Evolutionary conservation across 495 filamentous ascomycete genomes (phyloP).

Genomic region (Penicillium psychrofluorescens): DNA sequence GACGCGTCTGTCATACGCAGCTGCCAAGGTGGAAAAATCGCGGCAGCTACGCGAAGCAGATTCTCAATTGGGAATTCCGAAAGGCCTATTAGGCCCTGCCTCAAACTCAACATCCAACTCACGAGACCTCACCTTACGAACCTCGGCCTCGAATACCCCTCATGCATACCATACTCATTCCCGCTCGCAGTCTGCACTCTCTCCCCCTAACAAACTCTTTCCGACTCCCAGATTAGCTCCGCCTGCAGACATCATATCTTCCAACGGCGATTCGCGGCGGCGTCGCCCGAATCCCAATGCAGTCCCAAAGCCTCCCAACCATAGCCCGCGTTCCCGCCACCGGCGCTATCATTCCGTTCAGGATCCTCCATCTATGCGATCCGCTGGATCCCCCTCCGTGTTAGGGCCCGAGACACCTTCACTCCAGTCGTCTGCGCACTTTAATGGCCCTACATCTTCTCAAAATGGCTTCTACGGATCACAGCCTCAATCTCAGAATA

Average conservation of each 20-base stretch:
- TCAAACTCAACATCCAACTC: conserved; percentile 6
- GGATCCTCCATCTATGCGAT: conserved; percentile 14
- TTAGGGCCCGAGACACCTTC: conserved; percentile 25
- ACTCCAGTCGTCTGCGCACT: conserved; percentile 22
- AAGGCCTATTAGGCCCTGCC: conserved; percentile 19
- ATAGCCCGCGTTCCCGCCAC: conserved; percentile 22
- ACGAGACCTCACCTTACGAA: not conserved
- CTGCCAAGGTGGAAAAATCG: conserved; percentile 83
- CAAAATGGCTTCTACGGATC: conserved; percentile 22
- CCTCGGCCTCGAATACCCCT: conserved; percentile 3
- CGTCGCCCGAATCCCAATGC: conserved; percentile 37
- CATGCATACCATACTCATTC: conserved; percentile 8
- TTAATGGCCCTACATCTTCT: conserved; percentile 12
- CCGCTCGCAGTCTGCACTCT: conserved; percentile 15
- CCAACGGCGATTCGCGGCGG: conserved; percentile 17
- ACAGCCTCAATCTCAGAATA: conserved; percentile 56
- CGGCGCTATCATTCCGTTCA: conserved; percentile 31
- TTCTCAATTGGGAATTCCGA: conserved; percentile 54
- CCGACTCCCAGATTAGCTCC: conserved; percentile 44
- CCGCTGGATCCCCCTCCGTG: conserved; percentile 13
- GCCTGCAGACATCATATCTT: conserved; percentile 46
- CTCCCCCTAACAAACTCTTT: conserved; percentile 12
- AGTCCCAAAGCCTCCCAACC: conserved; percentile 10
- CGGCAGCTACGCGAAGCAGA: conserved; percentile 65
- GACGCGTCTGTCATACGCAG: conserved; percentile 77